Evolutionary conservation across 2,329 filamentous ascomycete species (phyloP).

Genomic region (Ophiostoma pallidulum): DNA sequence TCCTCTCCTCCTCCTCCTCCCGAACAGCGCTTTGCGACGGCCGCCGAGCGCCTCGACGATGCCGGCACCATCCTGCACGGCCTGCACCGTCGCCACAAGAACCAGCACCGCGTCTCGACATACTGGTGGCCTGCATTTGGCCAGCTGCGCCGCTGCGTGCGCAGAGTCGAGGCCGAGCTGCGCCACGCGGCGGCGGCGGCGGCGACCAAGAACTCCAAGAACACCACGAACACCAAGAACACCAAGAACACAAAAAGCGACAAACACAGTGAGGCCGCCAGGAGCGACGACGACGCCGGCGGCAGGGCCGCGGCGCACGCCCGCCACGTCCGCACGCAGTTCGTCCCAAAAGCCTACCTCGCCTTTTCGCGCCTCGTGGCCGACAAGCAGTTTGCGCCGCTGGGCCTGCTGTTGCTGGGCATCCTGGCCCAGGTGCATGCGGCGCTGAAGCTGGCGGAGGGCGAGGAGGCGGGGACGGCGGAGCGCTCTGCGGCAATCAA

Average conservation of each 20-base stretch:
- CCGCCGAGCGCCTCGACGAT: slow-evolving; percentile 27
- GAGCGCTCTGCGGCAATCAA: too few relatives aligned
- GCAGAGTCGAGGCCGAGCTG: slow-evolving; percentile 40
- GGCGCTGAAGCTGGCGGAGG: slow-evolving; percentile 27
- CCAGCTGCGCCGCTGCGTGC: slow-evolving; percentile 58
- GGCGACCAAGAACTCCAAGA: too few relatives aligned
- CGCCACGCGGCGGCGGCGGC: too few relatives aligned
- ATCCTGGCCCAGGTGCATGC: slow-evolving; percentile 50
- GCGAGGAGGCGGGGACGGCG: background rate
- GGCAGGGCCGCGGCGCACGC: too few relatives aligned
- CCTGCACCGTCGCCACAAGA: slow-evolving; percentile 76
- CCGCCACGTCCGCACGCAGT: slow-evolving; percentile 30
- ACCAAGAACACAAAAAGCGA: slow-evolving; percentile 6
- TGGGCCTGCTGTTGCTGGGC: slow-evolving; percentile 61
- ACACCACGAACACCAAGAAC: slow-evolving; percentile 26
- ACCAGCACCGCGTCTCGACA: slow-evolving; percentile 66
- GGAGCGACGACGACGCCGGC: too few relatives aligned
- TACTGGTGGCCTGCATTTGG: slow-evolving; percentile 73
- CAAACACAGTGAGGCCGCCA: too few relatives aligned
- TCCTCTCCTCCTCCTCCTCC: background rate
- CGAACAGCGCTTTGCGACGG: background rate
- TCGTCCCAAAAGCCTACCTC: slow-evolving; percentile 34
- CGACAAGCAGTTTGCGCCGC: slow-evolving; percentile 61
- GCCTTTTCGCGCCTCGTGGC: slow-evolving; percentile 61
- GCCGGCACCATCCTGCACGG: slow-evolving; percentile 53